Evolutionary conservation across 345 rosid genomes (phyloP).

Genomic region (Murraya paniculata): DNA sequence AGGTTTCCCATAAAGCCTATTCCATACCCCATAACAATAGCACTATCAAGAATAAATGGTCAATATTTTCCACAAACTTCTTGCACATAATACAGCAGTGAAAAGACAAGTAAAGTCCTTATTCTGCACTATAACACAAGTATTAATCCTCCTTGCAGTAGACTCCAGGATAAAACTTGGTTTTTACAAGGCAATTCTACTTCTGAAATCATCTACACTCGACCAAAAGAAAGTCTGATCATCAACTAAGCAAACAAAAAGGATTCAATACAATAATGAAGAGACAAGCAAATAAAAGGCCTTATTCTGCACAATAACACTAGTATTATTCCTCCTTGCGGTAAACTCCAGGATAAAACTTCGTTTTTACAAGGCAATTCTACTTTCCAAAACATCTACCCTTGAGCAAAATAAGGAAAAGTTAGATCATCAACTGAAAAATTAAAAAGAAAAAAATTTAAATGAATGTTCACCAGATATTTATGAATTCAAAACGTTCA

Average conservation of each 20-base stretch:
- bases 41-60: neutral
- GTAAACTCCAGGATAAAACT: neutral
- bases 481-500: neutral
- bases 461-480: too few relatives aligned
- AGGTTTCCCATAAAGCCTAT: neutral
- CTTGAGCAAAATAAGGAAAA: neutral
- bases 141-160: neutral
- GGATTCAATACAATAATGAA: too few relatives aligned
- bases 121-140: neutral
- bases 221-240: neutral
- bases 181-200: neutral
- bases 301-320: neutral
- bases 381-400: neutral
- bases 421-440: neutral
- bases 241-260: neutral
- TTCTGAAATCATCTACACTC: neutral
- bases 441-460: too few relatives aligned
- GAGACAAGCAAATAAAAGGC: neutral
- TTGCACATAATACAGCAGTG: neutral
- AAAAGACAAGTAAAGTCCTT: neutral
- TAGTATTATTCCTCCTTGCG: neutral
- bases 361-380: neutral
- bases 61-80: neutral
- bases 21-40: neutral
- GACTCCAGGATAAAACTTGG: neutral